These are phyloP conservation scores for Ceratocystis smalleyi DNA, from an alignment of 2,329 filamentous ascomycete species.

Conservation along the genomic window DNA sequence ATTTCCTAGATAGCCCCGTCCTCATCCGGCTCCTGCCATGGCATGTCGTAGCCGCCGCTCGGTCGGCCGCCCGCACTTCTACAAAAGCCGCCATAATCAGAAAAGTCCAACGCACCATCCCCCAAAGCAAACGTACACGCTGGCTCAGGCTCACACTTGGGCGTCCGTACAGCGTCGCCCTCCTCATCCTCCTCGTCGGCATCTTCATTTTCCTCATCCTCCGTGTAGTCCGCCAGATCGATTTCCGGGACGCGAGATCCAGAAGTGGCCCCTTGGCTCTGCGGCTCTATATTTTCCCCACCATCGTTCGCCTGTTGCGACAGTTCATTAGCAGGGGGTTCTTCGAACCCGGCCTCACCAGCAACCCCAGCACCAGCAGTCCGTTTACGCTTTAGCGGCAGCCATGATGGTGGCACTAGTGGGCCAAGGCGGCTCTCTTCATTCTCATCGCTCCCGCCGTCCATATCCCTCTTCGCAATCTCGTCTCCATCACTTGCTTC, in stretches of 20 bases:
- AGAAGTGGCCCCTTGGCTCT: no score
- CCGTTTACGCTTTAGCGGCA: constrained; percentile 5
- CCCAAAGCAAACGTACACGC: background rate
- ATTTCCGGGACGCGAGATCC: background rate
- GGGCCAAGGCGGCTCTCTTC: constrained; percentile 19
- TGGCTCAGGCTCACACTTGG: background rate
- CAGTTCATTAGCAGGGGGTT: no score
- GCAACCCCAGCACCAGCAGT: background rate
- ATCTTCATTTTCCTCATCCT: background rate
- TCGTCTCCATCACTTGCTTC: constrained; percentile 20
- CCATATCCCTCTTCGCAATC: constrained; percentile 18
- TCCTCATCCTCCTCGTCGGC: background rate
- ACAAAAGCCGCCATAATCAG: background rate
- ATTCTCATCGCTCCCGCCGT: constrained; percentile 20
- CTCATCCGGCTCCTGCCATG: constrained; percentile 6
- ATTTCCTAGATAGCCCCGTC: constrained; percentile 7
- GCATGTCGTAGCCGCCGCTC: background rate
- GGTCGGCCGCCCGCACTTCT: background rate
- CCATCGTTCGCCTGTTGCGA: no score
- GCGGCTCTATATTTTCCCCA: no score
- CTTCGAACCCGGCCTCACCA: no score
- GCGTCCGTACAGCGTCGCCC: background rate
- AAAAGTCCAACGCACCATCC: background rate
- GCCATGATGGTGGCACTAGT: constrained; percentile 3
- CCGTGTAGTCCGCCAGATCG: background rate